Base-by-base conservation (phyloP, 768 basidiomycete genomes). In the Xerocomellus chrysenteron region DNA sequence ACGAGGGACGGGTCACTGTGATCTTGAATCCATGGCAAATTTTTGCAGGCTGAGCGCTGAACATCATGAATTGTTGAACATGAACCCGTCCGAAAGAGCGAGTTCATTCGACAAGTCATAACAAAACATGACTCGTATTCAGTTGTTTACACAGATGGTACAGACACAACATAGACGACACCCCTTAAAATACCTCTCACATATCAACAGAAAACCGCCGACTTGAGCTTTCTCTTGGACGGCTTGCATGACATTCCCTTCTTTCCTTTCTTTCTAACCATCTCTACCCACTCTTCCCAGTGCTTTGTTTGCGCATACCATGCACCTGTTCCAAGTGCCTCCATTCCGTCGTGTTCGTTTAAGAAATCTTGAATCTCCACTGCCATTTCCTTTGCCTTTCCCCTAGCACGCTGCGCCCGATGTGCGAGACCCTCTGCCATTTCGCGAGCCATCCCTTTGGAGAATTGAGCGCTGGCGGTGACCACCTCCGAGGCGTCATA, bases 351-450 rank as follows among this genome's bases (percentile, higher is more conserved):
- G 1, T 47, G 52, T 9, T 70, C 68, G 32, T 43, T 65, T 58
- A 69, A 37, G 10, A 63, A 52, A 24, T 49, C 67, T 17, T 67
- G 68, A 42, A 72, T 48, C n/a, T 65, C 72, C 41, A 75, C 69
- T 50, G 73, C 78, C 56, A 84, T 61, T 46, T 72, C 67, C 57
- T 74, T 75, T 1, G 83, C 83, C 58, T 71, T 76, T 55, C 72
- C 73, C 72, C 67, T 78, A 28, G 83, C 83, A 59, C 71, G 64
- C 46, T 63, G 64, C 1, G 80, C 81, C 58, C 79, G 74, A 43
- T 71, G 71, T 10, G 63, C 37, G 19, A 72, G 24, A 37, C 62
- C 62, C 50, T 78, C 70, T 47, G 70, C 78, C 56, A 84, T 57
- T 42, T 71, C 69, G 54, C 69, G 64, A 10, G 80, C 82, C 49